Conservation (phyloP, 805 yeast genomes). For the Lipomyces sp. region DNA sequence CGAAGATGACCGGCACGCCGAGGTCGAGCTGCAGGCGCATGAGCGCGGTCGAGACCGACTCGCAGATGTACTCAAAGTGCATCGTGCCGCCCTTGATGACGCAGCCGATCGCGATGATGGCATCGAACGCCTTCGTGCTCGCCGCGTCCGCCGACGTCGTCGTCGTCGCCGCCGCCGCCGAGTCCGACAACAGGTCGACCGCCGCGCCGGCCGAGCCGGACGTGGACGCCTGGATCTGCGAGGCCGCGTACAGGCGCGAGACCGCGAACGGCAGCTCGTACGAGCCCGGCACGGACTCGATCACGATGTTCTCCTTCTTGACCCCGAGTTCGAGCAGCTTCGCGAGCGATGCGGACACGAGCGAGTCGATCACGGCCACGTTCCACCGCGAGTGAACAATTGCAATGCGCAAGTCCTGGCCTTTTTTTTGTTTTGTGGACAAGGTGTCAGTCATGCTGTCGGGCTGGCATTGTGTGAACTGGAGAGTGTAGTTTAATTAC, state of each 20-base stretch:
- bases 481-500: not conserved
- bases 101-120: constrained; percentile 89
- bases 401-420: constrained; percentile 58
- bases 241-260: constrained; percentile 32
- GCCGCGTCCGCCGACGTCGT: constrained; percentile 1
- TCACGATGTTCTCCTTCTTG: constrained; percentile 64
- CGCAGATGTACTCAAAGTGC: constrained; percentile 98
- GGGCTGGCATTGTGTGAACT: not conserved
- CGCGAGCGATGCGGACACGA: constrained; percentile 71
- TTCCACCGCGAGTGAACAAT: constrained; percentile 98
- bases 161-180: not conserved
- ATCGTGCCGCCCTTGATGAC: constrained; percentile 94
- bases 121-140: constrained; percentile 53
- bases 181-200: constrained; percentile 24
- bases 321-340: constrained; percentile 66
- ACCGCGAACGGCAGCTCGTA: constrained; percentile 89
- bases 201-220: constrained; percentile 10
- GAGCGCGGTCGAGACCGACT: constrained; percentile 76
- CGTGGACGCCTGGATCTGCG: constrained; percentile 15
- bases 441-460: not conserved
- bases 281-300: constrained; percentile 91
- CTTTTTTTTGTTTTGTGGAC: constrained; percentile 22
- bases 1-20: constrained; percentile 81
- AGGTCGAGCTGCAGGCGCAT: constrained; percentile 75
- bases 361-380: constrained; percentile 64